Base-by-base conservation (phyloP, 2,329 filamentous ascomycete species). In the Hypomyces perniciosus region DNA sequence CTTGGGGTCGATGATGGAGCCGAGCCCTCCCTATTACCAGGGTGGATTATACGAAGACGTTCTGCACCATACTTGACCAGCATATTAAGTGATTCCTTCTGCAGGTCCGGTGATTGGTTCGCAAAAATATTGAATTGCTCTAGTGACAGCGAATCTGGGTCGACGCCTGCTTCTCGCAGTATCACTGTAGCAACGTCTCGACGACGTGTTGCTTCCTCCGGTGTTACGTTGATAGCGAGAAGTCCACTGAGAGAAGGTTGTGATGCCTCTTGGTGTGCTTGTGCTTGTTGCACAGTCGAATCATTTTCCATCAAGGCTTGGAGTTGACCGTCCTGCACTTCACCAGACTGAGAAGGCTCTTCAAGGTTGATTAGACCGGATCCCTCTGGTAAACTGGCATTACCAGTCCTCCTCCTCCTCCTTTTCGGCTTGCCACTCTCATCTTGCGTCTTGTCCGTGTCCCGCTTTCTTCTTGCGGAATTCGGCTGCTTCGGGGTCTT, bases 71-170 rank as follows among this genome's bases (percentile, higher is more conserved):
- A 81, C 57, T 72, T 75, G 1, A 73, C 70, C 8, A 83, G 68
- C 78, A 83, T 79, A 1, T 68, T 71, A 10, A 83, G 63, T 1
- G 80, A 83, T 48, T 78, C 72, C 47, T 68, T 66, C 55, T 83
- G 80, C 5, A 82, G 62, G 3, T 75, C 70, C 0, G 79, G 78
- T 1, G 78, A 74, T 62, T 83, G 80, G 49, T 83, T 83, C 7
- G 79, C 70, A 56, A 83, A 80, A 12, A 81, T 83, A 56, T 68
- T 74, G 54, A 83, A 80, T 58, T 83, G 79, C 42, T 82, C 79
- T 4, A 64, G 54, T 0, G 76, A 78, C 8, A 83, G 65, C 0
- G 77, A 76, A 2, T 68, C 64, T 1, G 77, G 78, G 35, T 79
- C 72, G n/a, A 83, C 71, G 4, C 68, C 71, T n/a, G 65, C 71